phyloP scores from a whole-genome alignment of 2,329 filamentous ascomycete species.

The Scedosporium aurantiacum region DNA sequence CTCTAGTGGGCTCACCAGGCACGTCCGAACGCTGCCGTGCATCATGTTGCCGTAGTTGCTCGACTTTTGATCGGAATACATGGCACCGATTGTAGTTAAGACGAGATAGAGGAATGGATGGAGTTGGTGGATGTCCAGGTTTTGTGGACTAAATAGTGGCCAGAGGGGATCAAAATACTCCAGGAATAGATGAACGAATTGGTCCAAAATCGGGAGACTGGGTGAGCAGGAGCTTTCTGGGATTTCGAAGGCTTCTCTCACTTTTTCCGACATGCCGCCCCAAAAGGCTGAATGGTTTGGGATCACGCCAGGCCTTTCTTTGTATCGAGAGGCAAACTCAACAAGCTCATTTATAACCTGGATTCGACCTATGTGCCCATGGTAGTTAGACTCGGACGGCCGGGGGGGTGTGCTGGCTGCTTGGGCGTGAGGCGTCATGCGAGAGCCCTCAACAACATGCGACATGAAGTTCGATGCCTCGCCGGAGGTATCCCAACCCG shows the following conservation, averaged over 20 bases:
- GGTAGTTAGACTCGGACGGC: neutral
- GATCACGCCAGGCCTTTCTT: neutral
- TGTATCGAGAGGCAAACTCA: neutral
- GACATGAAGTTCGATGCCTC: neutral
- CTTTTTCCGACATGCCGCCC: neutral
- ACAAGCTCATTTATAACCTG: neutral
- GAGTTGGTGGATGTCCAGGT: neutral
- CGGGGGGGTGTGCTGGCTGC: neutral
- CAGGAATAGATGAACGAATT: neutral
- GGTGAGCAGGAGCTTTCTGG: neutral
- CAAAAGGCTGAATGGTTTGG: neutral
- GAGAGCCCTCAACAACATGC: neutral
- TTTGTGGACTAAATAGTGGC: neutral
- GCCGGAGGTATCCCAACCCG: neutral
- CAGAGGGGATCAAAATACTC: constrained; percentile 1
- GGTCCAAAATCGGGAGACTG: neutral
- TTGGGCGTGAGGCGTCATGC: neutral
- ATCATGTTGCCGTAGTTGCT: neutral
- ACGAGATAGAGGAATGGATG: neutral
- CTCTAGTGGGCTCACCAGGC: neutral
- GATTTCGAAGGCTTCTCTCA: neutral
- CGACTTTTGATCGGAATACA: neutral
- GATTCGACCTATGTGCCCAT: neutral
- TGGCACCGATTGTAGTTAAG: neutral
- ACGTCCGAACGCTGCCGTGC: neutral